Base-by-base conservation (phyloP, 2,329 filamentous ascomycete genomes). In the Aspergillus alliaceus region DNA sequence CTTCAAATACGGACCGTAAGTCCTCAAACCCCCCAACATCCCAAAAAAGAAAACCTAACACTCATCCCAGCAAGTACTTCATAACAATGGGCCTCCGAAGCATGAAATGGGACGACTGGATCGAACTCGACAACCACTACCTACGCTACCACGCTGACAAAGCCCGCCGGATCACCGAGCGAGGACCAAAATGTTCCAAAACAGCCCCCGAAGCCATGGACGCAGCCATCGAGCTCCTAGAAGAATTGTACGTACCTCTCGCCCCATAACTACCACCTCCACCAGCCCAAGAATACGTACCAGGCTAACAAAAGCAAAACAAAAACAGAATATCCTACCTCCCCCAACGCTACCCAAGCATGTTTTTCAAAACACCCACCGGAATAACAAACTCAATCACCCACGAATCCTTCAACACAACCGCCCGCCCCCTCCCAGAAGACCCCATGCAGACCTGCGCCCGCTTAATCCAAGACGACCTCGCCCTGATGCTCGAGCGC, bases 401-500 rank as follows among this genome's bases (percentile, higher is more conserved):
- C 0, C 80, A 84, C 7, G 91, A 96, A 73, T 79, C 74, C 8
- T 90, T 95, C 76, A 83, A 93, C 71, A 86, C 90, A 4, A 15
- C n/a, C n/a, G n/a, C n/a, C 58, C 79, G 85, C 0, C 88, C 88
- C 0, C 79, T 93, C 5, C 72, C 77, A 1, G 90, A 93, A 74
- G 90, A 95, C 66, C 90, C 91, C 0, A 93, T 96, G 87, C 82
- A 84, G 57, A 90, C 86, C 66, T 85, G 82, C 52, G 89, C 86
- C 0, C 84, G 90, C 1, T 82, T 93, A 20, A 77, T 90, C 3
- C 91, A 95, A 73, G 91, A 96, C 68, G 91, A 96, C 70, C 76
- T 96, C 0, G 90, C 90, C 0, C 84, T 96, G 54, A 93, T 96
- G 90, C 81, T 93, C 64, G 90, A 95, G 73, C 81, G 79, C 20